Base-by-base conservation (phyloP, 1,284 basidiomycete species). In the Cryptococcus floricola region DNA sequence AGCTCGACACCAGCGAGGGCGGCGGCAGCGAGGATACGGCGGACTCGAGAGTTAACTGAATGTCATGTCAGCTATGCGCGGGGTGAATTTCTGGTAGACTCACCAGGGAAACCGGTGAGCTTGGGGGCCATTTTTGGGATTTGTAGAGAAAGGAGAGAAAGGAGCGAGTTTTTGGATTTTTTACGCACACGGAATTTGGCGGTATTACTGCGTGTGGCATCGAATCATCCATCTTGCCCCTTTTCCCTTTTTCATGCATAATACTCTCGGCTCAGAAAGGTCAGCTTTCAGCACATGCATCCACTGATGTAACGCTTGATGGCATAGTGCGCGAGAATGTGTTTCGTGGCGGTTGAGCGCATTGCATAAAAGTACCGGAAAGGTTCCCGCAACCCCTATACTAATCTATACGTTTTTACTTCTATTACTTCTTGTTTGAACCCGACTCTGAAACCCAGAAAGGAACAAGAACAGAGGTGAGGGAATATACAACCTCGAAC, bases 11-110 rank as follows among this genome's bases (percentile, higher is more conserved):
- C 88, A 54, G 81, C 86, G 56, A 84, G 80, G 55, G 87, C 87
- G 63, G 88, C 90, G 62, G 81, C 83, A 50, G 87, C 86, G 62
- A 79, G 82, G 75, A 88, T 85, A 85, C 92, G 73, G 55, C 69
- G 67, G 56, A 73, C 67, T 61, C 76, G 74, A 56, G 67, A 63
- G 73, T 76, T 76, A 64, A 70, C 74, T 73, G 48, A 44, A 38
- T 23, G 14, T 8, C 14, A 16, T n/a, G 41, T 42, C 19, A 23
- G 41, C 8, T n/a, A 42, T 3, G 19, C n/a, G 4, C 41, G 2
- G 8, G 51, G 27, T 14, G 13, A n/a, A 7, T 13, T 34, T 43
- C 27, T 28, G 27, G 3, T 47, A n/a, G 16, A 60, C 60, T 18
- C 50, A 66, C 62, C 61, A 42, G 59, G 18, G 56, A 63, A 63